Percentiles rank a stretch among this genome's conserved stretches.
Evolutionary conservation across 2,329 filamentous ascomycete species (phyloP).

Genomic region (Claviceps sorghi): DNA sequence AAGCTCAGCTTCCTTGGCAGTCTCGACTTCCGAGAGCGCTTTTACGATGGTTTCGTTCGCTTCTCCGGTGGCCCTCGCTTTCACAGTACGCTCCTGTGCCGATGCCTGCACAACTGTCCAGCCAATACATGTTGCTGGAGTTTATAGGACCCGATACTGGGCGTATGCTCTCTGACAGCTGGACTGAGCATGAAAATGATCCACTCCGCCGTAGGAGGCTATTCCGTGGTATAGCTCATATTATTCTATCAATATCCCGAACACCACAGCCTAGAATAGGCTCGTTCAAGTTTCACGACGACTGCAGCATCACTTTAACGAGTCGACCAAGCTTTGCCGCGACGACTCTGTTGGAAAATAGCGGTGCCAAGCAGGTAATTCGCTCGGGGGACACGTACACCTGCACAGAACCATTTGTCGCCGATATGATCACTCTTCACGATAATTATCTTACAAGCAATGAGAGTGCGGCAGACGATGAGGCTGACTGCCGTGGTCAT

Average conservation of each 20-base stretch:
- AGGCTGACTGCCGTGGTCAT: slow-evolving; percentile 14
- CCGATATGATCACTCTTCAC: slow-evolving; percentile 13
- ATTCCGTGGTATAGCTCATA: slow-evolving; percentile 15
- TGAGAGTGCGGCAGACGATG: slow-evolving; percentile 10
- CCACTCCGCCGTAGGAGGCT: slow-evolving; percentile 10
- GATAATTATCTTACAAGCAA: slow-evolving; percentile 13
- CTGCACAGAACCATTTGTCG: slow-evolving; percentile 14
- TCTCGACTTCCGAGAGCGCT: slow-evolving; percentile 1
- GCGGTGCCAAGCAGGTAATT: slow-evolving; percentile 17
- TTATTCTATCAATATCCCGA: slow-evolving; percentile 16
- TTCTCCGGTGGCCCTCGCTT: slow-evolving; percentile 2
- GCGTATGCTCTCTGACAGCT: slow-evolving; percentile 15
- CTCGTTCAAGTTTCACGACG: slow-evolving; percentile 16
- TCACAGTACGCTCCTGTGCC: slow-evolving; percentile 2
- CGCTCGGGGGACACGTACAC: slow-evolving; percentile 15
- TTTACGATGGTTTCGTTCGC: slow-evolving; percentile 1
- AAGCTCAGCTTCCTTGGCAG: slow-evolving; percentile 6
- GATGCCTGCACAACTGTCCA: slow-evolving; percentile 3
- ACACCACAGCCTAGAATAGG: slow-evolving; percentile 17
- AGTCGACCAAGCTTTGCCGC: slow-evolving; percentile 14
- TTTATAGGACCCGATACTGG: slow-evolving; percentile 12
- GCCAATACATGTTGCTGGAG: slow-evolving; percentile 15
- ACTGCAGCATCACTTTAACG: slow-evolving; percentile 16
- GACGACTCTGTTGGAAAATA: slow-evolving; percentile 18
- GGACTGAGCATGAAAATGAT: slow-evolving; percentile 7